Evolutionary conservation across 2,329 filamentous ascomycete genomes (phyloP).

Genomic region (Aspergillus uvarum): DNA sequence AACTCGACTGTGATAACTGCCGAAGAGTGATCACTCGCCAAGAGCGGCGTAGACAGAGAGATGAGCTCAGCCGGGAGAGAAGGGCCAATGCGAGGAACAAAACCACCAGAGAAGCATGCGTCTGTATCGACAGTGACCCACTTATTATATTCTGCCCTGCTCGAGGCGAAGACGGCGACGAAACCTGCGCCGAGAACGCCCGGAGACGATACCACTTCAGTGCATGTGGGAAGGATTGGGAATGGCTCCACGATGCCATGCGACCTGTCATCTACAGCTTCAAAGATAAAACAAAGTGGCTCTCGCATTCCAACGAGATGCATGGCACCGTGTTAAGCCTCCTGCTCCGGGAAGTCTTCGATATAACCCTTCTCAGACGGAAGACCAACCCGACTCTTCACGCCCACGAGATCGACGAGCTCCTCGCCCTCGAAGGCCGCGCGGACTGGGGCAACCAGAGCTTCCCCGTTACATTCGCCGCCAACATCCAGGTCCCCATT

Average conservation of each 20-base stretch:
- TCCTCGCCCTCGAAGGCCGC: conserved; percentile 29
- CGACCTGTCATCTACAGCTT: conserved; percentile 16
- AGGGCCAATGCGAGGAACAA: background rate
- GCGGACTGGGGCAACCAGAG: conserved; percentile 14
- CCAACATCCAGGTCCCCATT: conserved; percentile 40
- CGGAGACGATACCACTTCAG: conserved; percentile 29
- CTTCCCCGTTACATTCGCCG: conserved; percentile 36
- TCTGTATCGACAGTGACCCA: conserved; percentile 4
- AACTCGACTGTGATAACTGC: background rate
- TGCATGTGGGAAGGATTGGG: conserved; percentile 34
- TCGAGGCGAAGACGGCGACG: background rate
- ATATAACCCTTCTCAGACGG: conserved; percentile 36
- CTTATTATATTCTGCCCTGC: conserved; percentile 14
- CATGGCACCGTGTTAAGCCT: conserved; percentile 37
- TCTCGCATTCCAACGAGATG: conserved; percentile 29
- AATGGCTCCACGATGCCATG: conserved; percentile 38
- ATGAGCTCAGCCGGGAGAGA: background rate
- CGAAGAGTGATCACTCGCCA: background rate
- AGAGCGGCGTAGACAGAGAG: background rate
- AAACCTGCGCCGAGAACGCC: conserved; percentile 22
- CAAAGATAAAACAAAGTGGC: background rate
- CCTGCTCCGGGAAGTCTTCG: conserved; percentile 36
- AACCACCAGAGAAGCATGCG: conserved; percentile 7
- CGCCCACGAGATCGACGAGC: conserved; percentile 37
- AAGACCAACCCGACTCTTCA: conserved; percentile 26